Evolutionary conservation across 768 basidiomycete species (phyloP).

Genomic region (Hypholoma fasciculare): DNA sequence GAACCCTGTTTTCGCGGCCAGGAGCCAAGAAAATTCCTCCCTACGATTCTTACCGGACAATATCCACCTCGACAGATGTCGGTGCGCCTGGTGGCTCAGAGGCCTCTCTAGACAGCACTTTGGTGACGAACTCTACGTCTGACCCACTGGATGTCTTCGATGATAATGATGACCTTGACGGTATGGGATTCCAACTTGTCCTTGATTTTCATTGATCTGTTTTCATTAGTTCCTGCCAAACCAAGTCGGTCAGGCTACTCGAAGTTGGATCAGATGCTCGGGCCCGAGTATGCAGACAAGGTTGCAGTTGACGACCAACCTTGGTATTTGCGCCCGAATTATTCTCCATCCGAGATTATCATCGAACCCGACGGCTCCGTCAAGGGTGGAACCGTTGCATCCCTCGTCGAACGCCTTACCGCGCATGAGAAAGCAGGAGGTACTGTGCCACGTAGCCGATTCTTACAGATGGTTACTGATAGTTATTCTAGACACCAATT

Average conservation of each 20-base stretch:
- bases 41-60: conserved; percentile 26
- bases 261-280: conserved; percentile 72
- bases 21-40: conserved; percentile 32
- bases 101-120: conserved; percentile 24
- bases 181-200: conserved; percentile 26
- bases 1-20: conserved; percentile 45
- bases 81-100: conserved; percentile 20
- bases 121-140: conserved; percentile 20
- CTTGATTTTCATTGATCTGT: background rate
- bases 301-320: conserved; percentile 52
- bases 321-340: conserved; percentile 86
- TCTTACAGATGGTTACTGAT: background rate
- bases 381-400: conserved; percentile 82
- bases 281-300: conserved; percentile 47
- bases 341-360: conserved; percentile 75
- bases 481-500: conserved; percentile 60
- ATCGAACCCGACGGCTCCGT: conserved; percentile 85
- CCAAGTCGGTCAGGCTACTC: conserved; percentile 35
- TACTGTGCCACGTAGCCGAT: conserved; percentile 32
- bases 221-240: conserved; percentile 23
- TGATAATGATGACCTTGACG: conserved; percentile 28
- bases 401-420: conserved; percentile 87
- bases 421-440: conserved; percentile 82
- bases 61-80: conserved; percentile 22
- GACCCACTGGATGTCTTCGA: conserved; percentile 18